phyloP scores from a whole-genome alignment of 805 yeast genomes.

The Metschnikowia noctiluminum region DNA sequence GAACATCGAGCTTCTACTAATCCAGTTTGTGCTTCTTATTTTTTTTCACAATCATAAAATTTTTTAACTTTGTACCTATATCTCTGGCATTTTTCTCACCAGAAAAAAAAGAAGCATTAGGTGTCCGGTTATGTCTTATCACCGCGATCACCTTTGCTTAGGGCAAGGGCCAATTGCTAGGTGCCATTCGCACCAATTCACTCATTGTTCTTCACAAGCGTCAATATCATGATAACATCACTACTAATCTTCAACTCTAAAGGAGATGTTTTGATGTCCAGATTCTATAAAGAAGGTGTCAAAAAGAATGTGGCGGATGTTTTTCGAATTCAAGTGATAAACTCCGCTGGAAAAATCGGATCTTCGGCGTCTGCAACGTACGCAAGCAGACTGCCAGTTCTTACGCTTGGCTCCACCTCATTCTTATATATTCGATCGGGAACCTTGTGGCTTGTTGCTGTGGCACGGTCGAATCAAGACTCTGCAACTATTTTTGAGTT shows the following conservation, averaged over 20 bases:
- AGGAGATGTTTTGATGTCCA: constrained; percentile 81
- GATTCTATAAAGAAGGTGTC: constrained; percentile 69
- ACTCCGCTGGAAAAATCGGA: constrained; percentile 37
- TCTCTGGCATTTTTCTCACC: no score
- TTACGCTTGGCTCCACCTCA: constrained; percentile 90
- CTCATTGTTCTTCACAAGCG: constrained; percentile 1
- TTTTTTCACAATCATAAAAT: no score
- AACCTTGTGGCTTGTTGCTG: constrained; percentile 77
- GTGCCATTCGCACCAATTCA: not conserved
- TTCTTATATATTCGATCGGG: constrained; percentile 70
- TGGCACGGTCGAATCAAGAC: constrained; percentile 86
- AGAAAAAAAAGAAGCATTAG: no score
- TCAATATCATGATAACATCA: constrained; percentile 66
- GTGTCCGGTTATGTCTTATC: no score
- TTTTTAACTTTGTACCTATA: no score
- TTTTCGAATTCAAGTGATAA: constrained; percentile 87
- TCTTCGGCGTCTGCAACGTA: constrained; percentile 16
- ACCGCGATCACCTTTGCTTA: no score
- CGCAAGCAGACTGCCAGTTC: constrained; percentile 38
- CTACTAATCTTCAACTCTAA: constrained; percentile 71
- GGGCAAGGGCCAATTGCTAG: no score
- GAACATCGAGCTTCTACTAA: no score
- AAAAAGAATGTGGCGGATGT: constrained; percentile 80
- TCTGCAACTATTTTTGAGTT: constrained; percentile 79
- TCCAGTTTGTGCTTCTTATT: no score